A percentile compares a stretch with the other conserved stretches of the same genome.
Conservation (phyloP, 805 yeast genomes). For the Candida chilensis region DNA sequence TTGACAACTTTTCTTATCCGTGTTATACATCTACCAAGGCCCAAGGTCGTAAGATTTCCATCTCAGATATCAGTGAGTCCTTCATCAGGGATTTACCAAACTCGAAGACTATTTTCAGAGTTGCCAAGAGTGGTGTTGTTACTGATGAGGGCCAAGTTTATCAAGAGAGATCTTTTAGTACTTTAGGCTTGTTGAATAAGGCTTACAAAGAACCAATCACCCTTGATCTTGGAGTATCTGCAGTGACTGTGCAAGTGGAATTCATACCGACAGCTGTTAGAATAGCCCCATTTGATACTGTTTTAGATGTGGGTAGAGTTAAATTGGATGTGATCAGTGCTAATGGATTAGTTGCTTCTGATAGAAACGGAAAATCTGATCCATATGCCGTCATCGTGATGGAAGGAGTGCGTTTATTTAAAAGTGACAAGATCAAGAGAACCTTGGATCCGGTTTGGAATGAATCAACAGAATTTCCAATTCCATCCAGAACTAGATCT, state of each 20-base stretch:
- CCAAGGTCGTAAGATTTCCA: constrained; percentile 30
- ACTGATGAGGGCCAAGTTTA: constrained; percentile 37
- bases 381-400: constrained; percentile 49
- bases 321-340: constrained; percentile 51
- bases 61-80: constrained; percentile 42
- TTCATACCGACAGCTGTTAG: constrained; percentile 50
- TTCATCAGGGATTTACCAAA: constrained; percentile 66
- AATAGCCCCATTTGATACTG: constrained; percentile 49
- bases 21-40: constrained; percentile 42
- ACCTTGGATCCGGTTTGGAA: constrained; percentile 73
- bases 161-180: constrained; percentile 37
- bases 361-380: constrained; percentile 71
- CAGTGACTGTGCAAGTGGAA: constrained; percentile 41
- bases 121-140: constrained; percentile 43
- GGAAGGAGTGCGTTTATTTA: constrained; percentile 45
- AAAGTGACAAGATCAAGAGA: constrained; percentile 54
- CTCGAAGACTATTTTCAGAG: constrained; percentile 46
- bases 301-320: constrained; percentile 60
- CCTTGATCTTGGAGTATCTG: constrained; percentile 33
- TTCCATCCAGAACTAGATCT: constrained; percentile 55
- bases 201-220: constrained; percentile 36
- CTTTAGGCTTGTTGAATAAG: constrained; percentile 43
- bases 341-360: constrained; percentile 45
- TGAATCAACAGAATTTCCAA: constrained; percentile 49
- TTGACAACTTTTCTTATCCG: constrained; percentile 61